These are phyloP conservation scores for Acorus gramineus DNA, from an alignment of 106 monocot genomes.

Conservation along the genomic window DNA sequence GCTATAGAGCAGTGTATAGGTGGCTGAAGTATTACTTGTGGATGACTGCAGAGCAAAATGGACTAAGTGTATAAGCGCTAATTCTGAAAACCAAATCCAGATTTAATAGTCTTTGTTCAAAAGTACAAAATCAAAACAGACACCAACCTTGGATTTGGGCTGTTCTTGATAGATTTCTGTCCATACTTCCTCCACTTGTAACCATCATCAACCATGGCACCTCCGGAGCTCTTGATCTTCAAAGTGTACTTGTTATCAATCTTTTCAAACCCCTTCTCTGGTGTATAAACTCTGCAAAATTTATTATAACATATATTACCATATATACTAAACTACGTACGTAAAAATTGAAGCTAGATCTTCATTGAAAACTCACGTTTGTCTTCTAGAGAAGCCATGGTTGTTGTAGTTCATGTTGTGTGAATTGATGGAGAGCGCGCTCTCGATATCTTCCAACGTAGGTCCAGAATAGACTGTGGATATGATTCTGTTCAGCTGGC, in stretches of 20 bases:
- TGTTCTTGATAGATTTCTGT: slow-evolving; percentile 78
- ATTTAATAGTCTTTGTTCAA: too few species aligned
- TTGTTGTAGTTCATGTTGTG: slow-evolving; percentile 1
- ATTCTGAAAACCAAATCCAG: too few species aligned
- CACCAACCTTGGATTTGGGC: slow-evolving; percentile 57
- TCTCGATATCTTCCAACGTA: slow-evolving; percentile 60
- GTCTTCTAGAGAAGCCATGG: slow-evolving; percentile 1
- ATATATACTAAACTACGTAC: not conserved
- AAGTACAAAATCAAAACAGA: too few species aligned
- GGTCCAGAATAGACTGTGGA: slow-evolving; percentile 70
- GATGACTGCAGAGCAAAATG: too few species aligned
- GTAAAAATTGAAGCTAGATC: not conserved
- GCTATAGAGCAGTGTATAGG: too few species aligned
- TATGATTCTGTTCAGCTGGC: slow-evolving; percentile 48
- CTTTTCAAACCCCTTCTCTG: slow-evolving; percentile 61
- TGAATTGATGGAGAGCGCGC: slow-evolving; percentile 31
- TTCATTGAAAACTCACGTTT: slow-evolving; percentile 21
- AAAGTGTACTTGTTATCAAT: slow-evolving; percentile 77
- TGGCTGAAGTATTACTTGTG: too few species aligned
- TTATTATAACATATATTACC: not conserved
- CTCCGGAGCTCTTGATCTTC: slow-evolving; percentile 52
- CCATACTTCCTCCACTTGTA: slow-evolving; percentile 85
- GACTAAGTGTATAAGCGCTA: too few species aligned
- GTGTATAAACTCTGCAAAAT: slow-evolving; percentile 37
- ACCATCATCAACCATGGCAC: slow-evolving; percentile 55